Conservation (phyloP, 305 asterid species). For the Solanum hybrid region DNA sequence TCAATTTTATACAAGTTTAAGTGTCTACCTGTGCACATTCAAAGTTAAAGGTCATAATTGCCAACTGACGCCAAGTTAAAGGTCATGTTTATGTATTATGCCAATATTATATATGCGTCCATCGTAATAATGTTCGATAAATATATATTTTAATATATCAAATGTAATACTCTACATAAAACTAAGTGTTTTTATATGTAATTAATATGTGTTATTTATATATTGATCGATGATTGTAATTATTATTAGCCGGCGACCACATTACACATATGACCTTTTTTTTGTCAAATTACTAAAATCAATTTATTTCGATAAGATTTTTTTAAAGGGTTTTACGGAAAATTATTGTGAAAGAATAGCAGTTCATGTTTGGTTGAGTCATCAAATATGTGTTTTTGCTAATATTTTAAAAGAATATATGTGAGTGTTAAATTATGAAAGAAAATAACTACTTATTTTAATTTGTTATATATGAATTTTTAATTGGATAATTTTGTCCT, state of each 20-base stretch:
- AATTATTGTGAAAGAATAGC: not conserved
- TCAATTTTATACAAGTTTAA: too few relatives aligned
- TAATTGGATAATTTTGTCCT: not conserved
- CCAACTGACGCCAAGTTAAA: too few relatives aligned
- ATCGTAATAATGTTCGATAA: too few relatives aligned
- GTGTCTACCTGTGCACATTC: too few relatives aligned
- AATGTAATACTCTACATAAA: too few relatives aligned
- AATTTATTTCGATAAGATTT: not conserved
- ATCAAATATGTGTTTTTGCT: not conserved
- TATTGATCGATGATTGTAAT: not conserved
- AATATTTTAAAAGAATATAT: not conserved
- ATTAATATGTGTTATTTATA: not conserved
- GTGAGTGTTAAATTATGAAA: not conserved
- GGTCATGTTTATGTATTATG: too few relatives aligned
- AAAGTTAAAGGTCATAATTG: too few relatives aligned
- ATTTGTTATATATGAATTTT: not conserved
- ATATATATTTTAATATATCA: too few relatives aligned
- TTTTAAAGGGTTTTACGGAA: not conserved
- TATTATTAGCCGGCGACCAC: not conserved
- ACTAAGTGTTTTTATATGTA: not conserved
- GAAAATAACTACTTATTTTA: not conserved
- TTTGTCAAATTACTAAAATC: not conserved
- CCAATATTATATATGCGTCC: too few relatives aligned
- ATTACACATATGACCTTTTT: not conserved
- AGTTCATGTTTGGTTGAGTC: not conserved